phyloP scores from a whole-genome alignment of 2,329 filamentous ascomycete genomes.

The Zymoseptoria passerinii region DNA sequence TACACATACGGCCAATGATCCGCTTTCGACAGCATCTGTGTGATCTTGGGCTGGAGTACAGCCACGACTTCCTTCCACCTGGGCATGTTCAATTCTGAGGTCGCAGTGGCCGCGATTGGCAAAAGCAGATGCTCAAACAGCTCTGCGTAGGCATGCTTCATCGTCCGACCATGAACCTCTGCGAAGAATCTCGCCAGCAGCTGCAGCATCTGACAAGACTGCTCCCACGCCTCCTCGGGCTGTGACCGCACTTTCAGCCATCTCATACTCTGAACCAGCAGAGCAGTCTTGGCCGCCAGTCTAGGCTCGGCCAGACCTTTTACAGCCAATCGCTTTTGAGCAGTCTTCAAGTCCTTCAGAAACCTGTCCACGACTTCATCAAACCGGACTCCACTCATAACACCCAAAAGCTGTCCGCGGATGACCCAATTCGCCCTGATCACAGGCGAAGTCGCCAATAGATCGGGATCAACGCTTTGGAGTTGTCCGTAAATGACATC shows the following conservation, averaged over 20 bases:
- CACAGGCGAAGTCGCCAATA: conserved; percentile 66
- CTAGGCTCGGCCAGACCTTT: conserved; percentile 62
- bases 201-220: conserved; percentile 81
- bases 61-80: conserved; percentile 84
- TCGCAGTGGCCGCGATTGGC: conserved; percentile 75
- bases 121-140: conserved; percentile 79
- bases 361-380: conserved; percentile 74
- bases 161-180: conserved; percentile 73
- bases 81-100: conserved; percentile 65
- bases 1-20: conserved; percentile 88
- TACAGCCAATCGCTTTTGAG: conserved; percentile 64
- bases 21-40: conserved; percentile 81
- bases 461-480: conserved; percentile 77
- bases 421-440: conserved; percentile 94
- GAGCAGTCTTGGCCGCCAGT: conserved; percentile 71
- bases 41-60: conserved; percentile 66
- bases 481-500: conserved; percentile 95
- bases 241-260: conserved; percentile 70
- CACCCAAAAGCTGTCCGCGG: conserved; percentile 85
- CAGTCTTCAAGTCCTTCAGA: conserved; percentile 67
- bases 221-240: conserved; percentile 68
- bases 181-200: conserved; percentile 74
- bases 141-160: conserved; percentile 93
- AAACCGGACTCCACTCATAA: conserved; percentile 93
- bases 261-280: conserved; percentile 86